A percentile compares a stretch with the other conserved stretches of the same genome.
phyloP scores from a whole-genome alignment of 1,284 basidiomycete species.

The Leccinum fuscescens region DNA sequence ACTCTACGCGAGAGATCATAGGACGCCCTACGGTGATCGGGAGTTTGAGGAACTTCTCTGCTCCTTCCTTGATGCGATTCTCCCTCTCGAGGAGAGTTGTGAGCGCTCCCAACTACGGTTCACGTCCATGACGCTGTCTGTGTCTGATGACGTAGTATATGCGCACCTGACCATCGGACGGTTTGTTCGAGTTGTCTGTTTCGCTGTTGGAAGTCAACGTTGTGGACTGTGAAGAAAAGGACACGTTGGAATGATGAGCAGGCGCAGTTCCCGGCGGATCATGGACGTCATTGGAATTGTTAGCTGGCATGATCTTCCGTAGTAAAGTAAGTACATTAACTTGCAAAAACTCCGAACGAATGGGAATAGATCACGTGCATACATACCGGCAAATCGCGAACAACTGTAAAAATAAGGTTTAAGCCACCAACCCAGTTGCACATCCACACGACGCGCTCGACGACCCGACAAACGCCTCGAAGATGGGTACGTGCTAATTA shows the following conservation, averaged over 20 bases:
- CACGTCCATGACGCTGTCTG: constrained; percentile 5
- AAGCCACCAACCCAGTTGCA: constrained; percentile 26
- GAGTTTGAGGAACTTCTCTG: constrained; percentile 77
- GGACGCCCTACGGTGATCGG: constrained; percentile 50
- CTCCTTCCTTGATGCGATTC: constrained; percentile 80
- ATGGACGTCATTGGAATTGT: constrained; percentile 26
- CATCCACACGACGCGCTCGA: constrained; percentile 20
- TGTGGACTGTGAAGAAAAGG: constrained; percentile 35
- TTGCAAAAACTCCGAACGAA: constrained; percentile 11
- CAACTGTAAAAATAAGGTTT: constrained; percentile 36
- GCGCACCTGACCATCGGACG: constrained; percentile 34
- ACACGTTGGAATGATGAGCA: constrained; percentile 27
- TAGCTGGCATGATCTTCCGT: constrained; percentile 20
- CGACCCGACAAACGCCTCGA: constrained; percentile 23
- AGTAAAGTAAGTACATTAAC: background rate
- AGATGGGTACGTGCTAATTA: constrained; percentile 33
- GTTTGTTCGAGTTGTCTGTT: constrained; percentile 21
- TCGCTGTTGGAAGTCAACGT: constrained; percentile 25
- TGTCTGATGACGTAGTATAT: background rate
- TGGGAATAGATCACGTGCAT: constrained; percentile 5
- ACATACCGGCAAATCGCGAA: constrained; percentile 24
- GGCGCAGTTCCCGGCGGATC: constrained; percentile 21
- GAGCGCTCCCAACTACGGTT: constrained; percentile 63
- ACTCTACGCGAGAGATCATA: background rate
- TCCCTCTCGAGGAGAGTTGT: constrained; percentile 67